A percentile compares a stretch with the other conserved stretches of the same genome.
Evolutionary conservation across 2,329 filamentous ascomycete species (phyloP).

Genomic region (Alternaria infectoria): DNA sequence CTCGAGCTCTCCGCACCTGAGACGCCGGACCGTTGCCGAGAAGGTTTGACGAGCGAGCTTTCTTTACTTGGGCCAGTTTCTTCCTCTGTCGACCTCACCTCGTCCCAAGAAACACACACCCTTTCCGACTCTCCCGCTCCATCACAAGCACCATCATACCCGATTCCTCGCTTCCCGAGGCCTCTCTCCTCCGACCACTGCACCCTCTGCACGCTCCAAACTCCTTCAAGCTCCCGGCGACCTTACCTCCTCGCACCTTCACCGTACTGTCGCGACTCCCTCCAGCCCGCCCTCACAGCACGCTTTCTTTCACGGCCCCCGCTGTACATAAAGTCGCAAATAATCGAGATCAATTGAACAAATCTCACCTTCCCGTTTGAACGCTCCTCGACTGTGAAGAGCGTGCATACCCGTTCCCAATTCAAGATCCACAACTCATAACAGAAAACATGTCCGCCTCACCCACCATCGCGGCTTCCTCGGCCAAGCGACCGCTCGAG

Average conservation of each 20-base stretch:
- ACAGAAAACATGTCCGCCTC: constrained; percentile 54
- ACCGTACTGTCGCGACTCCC: constrained; percentile 39
- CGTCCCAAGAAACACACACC: constrained; percentile 30
- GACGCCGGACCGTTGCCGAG: constrained; percentile 35
- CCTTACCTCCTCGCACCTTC: constrained; percentile 40
- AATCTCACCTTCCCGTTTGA: constrained; percentile 37
- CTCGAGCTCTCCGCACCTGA: constrained; percentile 27
- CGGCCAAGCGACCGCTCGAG: constrained; percentile 93
- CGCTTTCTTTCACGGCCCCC: constrained; percentile 87
- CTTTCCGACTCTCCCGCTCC: constrained; percentile 38
- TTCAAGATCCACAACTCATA: constrained; percentile 30
- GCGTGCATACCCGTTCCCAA: constrained; percentile 20
- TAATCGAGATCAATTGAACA: constrained; percentile 52
- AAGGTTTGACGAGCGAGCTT: constrained; percentile 51
- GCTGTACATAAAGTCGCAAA: constrained; percentile 65
- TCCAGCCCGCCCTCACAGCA: constrained; percentile 69
- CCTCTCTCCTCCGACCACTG: constrained; percentile 35
- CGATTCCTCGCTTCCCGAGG: constrained; percentile 31
- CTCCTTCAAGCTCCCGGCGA: constrained; percentile 42
- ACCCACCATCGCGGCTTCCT: constrained; percentile 60
- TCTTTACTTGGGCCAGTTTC: constrained; percentile 46
- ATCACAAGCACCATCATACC: constrained; percentile 40
- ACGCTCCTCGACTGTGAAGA: constrained; percentile 42
- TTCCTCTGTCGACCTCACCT: constrained; percentile 40
- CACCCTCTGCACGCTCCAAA: constrained; percentile 44